Percentiles rank a stretch among this genome's conserved stretches.
Evolutionary conservation across 2,329 filamentous ascomycete species (phyloP).

Genomic region (Uncinocarpus reesii): DNA sequence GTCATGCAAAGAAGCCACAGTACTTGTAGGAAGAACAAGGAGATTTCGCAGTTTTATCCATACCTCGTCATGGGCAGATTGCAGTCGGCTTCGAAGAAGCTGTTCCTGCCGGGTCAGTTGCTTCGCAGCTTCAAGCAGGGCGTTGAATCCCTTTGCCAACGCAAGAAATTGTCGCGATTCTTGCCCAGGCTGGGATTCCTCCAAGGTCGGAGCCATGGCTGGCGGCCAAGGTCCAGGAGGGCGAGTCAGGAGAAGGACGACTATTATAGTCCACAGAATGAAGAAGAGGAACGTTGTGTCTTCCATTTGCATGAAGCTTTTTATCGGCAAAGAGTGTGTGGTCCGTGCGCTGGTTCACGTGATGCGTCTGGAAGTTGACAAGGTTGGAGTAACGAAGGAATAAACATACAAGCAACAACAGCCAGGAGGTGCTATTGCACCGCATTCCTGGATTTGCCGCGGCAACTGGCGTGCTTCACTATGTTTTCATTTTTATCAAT

Average conservation of each 20-base stretch:
- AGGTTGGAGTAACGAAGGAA: no score
- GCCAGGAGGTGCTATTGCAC: no score
- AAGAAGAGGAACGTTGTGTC: not conserved
- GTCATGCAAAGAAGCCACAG: slow-evolving; percentile 33
- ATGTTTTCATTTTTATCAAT: no score
- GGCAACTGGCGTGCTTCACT: no score
- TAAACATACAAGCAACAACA: no score
- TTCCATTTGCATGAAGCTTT: slow-evolving; percentile 3
- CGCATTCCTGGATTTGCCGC: no score
- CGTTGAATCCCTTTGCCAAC: slow-evolving; percentile 34
- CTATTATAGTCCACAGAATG: not conserved
- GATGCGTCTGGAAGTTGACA: slow-evolving; percentile 4
- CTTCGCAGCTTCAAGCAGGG: slow-evolving; percentile 33
- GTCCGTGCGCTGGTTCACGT: slow-evolving; percentile 9
- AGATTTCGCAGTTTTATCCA: slow-evolving; percentile 12
- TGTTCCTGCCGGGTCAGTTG: slow-evolving; percentile 33
- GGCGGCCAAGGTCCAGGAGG: not conserved
- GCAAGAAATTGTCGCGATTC: slow-evolving; percentile 28
- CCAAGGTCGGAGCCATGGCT: not conserved
- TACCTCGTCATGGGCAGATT: slow-evolving; percentile 36
- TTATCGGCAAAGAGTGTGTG: slow-evolving; percentile 1
- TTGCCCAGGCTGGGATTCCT: slow-evolving; percentile 24
- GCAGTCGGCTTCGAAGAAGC: slow-evolving; percentile 29
- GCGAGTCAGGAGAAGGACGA: slow-evolving; percentile 1
- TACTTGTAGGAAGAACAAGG: slow-evolving; percentile 2